These are phyloP conservation scores for Venturia asperata DNA, from an alignment of 2,329 filamentous ascomycete genomes.

Conservation along the genomic window DNA sequence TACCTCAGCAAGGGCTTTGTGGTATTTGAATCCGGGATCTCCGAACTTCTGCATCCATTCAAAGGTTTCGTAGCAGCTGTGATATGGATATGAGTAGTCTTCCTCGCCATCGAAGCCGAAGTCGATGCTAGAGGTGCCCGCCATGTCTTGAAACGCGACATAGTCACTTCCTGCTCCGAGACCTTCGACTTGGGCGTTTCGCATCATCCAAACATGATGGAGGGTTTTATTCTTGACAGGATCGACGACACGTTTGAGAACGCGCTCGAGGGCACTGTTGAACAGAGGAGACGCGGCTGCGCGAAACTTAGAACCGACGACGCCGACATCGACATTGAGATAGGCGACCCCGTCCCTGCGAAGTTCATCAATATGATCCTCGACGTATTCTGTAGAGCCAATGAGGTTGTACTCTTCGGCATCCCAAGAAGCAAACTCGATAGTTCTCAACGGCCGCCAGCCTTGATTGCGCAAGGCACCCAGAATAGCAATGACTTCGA, in stretches of 20 bases:
- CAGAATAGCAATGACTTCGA: constrained; percentile 81
- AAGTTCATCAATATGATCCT: constrained; percentile 68
- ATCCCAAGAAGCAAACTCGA: constrained; percentile 97
- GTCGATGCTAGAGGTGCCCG: constrained; percentile 80
- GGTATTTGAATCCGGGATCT: constrained; percentile 78
- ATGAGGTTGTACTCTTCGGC: constrained; percentile 87
- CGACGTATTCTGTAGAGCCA: constrained; percentile 91
- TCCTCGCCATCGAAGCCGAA: constrained; percentile 63
- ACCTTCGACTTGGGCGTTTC: constrained; percentile 38
- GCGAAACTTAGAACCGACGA: constrained; percentile 66
- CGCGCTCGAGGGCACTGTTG: constrained; percentile 60
- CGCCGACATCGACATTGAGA: constrained; percentile 80
- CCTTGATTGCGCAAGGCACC: constrained; percentile 68
- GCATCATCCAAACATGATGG: constrained; percentile 66
- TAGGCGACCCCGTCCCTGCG: constrained; percentile 75
- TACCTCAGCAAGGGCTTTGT: constrained; percentile 70
- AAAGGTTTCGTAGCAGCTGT: constrained; percentile 84
- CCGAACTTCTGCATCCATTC: constrained; percentile 75
- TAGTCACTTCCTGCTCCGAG: constrained; percentile 76
- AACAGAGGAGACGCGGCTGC: constrained; percentile 79
- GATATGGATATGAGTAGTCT: constrained; percentile 54
- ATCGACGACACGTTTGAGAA: constrained; percentile 68
- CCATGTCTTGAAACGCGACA: constrained; percentile 84
- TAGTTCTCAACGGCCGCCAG: constrained; percentile 88
- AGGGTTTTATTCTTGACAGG: constrained; percentile 65